Percentiles rank a stretch among this genome's conserved stretches.
Evolutionary conservation across 164 flowering plant genomes (phyloP).

Genomic region (Umbilicus rupestris): DNA sequence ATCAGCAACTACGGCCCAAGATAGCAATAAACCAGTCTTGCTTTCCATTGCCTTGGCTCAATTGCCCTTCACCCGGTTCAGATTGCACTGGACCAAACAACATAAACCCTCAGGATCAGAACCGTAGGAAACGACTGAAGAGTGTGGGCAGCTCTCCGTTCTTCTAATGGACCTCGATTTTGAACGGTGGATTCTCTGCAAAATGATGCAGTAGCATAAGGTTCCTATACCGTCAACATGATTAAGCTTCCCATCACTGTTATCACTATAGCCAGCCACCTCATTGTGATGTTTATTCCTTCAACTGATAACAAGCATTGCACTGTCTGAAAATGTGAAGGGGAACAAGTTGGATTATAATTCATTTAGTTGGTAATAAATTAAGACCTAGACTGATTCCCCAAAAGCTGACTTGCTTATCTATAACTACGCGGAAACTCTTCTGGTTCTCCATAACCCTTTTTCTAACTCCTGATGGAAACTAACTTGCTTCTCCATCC

Average conservation of each 20-base stretch:
- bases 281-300: conserved; percentile 51
- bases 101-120: conserved; percentile 70
- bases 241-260: conserved; percentile 64
- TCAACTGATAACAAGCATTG: conserved; percentile 42
- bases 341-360: neutral
- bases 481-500: conserved; percentile 10
- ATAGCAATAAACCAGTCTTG: too few species aligned
- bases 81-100: too few species aligned
- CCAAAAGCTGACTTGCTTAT: conserved; percentile 57
- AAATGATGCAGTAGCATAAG: conserved; percentile 74
- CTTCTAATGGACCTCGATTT: conserved; percentile 56
- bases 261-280: conserved; percentile 66
- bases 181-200: conserved; percentile 55
- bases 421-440: conserved; percentile 44
- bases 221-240: conserved; percentile 82
- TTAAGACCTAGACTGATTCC: too few species aligned
- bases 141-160: conserved; percentile 49
- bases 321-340: conserved; percentile 44
- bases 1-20: too few species aligned
- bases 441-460: conserved; percentile 38
- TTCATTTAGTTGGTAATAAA: too few species aligned
- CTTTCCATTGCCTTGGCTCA: too few species aligned
- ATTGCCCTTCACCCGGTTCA: too few species aligned
- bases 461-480: conserved; percentile 21
- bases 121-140: conserved; percentile 45